Conservation (phyloP, 192 early-diverging fungal genomes). For the Bifiguratus adelaidae region DNA sequence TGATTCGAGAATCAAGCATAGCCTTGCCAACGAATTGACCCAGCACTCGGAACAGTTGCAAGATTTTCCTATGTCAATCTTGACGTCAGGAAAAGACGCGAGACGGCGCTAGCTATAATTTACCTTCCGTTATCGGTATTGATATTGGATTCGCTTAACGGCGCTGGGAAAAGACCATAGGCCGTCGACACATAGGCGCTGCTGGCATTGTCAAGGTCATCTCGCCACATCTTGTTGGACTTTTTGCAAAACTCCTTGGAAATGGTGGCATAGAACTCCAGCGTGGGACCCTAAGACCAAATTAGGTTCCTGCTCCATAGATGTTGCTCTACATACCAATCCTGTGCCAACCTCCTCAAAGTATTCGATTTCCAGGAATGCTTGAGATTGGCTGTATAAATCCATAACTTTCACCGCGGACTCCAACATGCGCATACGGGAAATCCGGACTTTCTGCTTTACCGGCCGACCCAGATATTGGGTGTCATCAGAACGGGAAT, state of each 20-base stretch:
- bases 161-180: constrained; percentile 44
- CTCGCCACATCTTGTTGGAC: constrained; percentile 55
- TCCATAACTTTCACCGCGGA: constrained; percentile 82
- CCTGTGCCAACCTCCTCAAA: constrained; percentile 90
- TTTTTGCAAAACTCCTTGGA: constrained; percentile 62
- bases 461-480: constrained; percentile 59
- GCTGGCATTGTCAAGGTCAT: constrained; percentile 22
- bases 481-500: constrained; percentile 20
- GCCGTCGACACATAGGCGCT: constrained; percentile 30
- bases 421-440: constrained; percentile 65
- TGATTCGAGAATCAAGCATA: constrained; percentile 72
- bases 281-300: constrained; percentile 62
- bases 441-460: constrained; percentile 84
- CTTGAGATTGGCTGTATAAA: constrained; percentile 53
- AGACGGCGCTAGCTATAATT: too few species aligned
- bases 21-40: constrained; percentile 88
- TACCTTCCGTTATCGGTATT: constrained; percentile 33
- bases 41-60: constrained; percentile 56
- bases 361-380: constrained; percentile 87
- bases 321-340: constrained; percentile 25
- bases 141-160: constrained; percentile 5
- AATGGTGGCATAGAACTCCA: constrained; percentile 85
- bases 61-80: constrained; percentile 23
- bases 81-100: constrained; percentile 8
- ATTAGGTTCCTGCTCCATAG: not conserved